Base-by-base conservation (phyloP, 2,329 filamentous ascomycete species). In the Penicillium sp. region DNA sequence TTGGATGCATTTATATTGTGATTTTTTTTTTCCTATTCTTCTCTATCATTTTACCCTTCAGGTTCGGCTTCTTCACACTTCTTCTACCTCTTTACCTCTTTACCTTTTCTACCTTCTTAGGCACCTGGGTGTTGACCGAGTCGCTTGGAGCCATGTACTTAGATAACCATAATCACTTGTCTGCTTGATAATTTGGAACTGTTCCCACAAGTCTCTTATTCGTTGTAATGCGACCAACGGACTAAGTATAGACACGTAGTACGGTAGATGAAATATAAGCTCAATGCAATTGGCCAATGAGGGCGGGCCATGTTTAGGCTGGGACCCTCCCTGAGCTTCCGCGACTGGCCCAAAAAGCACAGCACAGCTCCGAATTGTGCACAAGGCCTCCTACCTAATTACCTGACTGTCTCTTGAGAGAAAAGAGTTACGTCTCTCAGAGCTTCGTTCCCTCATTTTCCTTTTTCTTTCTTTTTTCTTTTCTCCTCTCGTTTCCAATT, bases 101-200 rank as follows among this genome's bases (percentile, higher is more conserved):
- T 52, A n/a, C n/a, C n/a, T 50, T 61, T 47, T 54, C 48, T 26
- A 38, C 47, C 48, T 54, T 40, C 16, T 21, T 43, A 33, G 46
- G 40, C 55, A 52, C 40, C 45, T 46, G n/a, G 45, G 46, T 40
- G 38, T 57, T 58, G 47, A 28, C 24, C 23, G 18, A 48, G 38
- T 18, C 54, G 30, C 33, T 48, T 24, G 33, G 12, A 24, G 20
- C 30, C 33, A 18, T 52, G 42, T 52, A 48, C 20, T 55, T 33
- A 55, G 38, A 18, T 12, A 38, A 24, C 28, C 35, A 40, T 51
- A 33, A 35, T 45, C 18, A 40, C 28, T 24, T 24, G 21, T 21
- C 21, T 42, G 7, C 21, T 20, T 23, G 5, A 40, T 18, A 43
- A 23, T 43, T 8, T 40, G 3, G n/a, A 30, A 14, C 35, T 40